These are phyloP conservation scores for Ehretia macrophylla DNA, from an alignment of 257 asterid genomes.

Conservation along the genomic window DNA sequence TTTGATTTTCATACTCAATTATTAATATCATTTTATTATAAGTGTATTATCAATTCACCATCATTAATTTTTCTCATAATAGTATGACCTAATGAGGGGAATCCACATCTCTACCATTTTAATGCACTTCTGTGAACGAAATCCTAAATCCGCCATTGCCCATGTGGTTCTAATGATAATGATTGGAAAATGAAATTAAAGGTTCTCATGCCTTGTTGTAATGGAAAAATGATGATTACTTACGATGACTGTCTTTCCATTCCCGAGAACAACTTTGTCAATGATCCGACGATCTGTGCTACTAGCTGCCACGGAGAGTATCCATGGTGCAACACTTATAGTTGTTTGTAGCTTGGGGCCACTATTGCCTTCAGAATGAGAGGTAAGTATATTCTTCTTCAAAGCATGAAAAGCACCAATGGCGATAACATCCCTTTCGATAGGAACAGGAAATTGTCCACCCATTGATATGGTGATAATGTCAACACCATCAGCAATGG, in stretches of 20 bases:
- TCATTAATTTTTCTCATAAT: too few relatives aligned
- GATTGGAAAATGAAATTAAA: too few relatives aligned
- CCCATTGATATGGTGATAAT: background rate
- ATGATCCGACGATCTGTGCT: background rate
- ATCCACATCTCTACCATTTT: too few relatives aligned
- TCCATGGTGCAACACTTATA: conserved; percentile 6
- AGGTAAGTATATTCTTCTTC: conserved; percentile 3
- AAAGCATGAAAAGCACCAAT: conserved; percentile 9
- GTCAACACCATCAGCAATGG: conserved; percentile 21
- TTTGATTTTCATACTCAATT: too few relatives aligned
- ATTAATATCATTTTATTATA: too few relatives aligned
- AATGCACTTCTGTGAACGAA: too few relatives aligned
- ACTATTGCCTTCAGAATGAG: conserved; percentile 2
- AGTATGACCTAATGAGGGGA: too few relatives aligned
- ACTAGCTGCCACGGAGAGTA: conserved; percentile 7
- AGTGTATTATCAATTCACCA: too few relatives aligned
- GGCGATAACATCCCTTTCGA: background rate
- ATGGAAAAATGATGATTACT: background rate
- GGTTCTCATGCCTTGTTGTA: too few relatives aligned
- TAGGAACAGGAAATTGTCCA: background rate
- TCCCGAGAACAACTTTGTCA: background rate
- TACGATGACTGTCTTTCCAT: conserved; percentile 1
- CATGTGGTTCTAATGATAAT: too few relatives aligned
- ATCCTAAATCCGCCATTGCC: too few relatives aligned
- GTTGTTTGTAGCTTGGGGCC: background rate